Evolutionary conservation across 768 basidiomycete genomes (phyloP), one percentile per base, ranked within the genome.

Genomic region (Udeniomyces megalosporus): DNA sequence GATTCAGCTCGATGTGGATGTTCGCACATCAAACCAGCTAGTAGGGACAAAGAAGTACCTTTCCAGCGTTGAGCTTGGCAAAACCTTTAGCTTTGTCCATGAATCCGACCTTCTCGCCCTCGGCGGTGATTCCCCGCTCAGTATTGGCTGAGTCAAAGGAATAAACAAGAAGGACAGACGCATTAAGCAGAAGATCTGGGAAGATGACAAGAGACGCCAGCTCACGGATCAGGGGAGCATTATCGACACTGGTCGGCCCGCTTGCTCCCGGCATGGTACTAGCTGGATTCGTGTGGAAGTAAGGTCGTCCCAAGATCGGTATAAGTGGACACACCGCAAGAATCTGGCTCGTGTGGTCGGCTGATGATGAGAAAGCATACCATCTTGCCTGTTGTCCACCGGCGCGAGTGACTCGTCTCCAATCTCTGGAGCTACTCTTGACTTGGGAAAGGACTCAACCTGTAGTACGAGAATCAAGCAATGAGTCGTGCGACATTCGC

Each of bases 21-120:
- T 17, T 8, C 17, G 8, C 10, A 42, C 10, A 42, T 8, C 38
- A 42, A 42, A 42, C 17, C 38, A 42, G 38, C 17, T 17, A 42
- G 17, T 8, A 42, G 38, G 17, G 38, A 17, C 8, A 8, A 42
- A 42, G 17, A 8, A 17, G 55, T 11, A 57, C 44, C 44, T 57
- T 57, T 20, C 55, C 55, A 17, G 38, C 28, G 28, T 26, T 26
- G 2, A 57, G 35, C 44, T 57, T 35, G 2, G 55, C 44, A 31
- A 46, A 57, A 1, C 55, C 55, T 20, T 57, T 57, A 8, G 44
- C 44, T 26, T 57, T 46, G 22, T 57, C 55, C 55, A 57, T 46
- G 44, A 57, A 57, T 24, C 55, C 55, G 24, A 57, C 55, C 44
- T 57, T 57, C 44, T 45, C 55, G 1, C 55, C 55, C 15, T 45